These are phyloP conservation scores for Aspergillus fijiensis DNA, from an alignment of 2,329 filamentous ascomycete species.

Conservation along the genomic window DNA sequence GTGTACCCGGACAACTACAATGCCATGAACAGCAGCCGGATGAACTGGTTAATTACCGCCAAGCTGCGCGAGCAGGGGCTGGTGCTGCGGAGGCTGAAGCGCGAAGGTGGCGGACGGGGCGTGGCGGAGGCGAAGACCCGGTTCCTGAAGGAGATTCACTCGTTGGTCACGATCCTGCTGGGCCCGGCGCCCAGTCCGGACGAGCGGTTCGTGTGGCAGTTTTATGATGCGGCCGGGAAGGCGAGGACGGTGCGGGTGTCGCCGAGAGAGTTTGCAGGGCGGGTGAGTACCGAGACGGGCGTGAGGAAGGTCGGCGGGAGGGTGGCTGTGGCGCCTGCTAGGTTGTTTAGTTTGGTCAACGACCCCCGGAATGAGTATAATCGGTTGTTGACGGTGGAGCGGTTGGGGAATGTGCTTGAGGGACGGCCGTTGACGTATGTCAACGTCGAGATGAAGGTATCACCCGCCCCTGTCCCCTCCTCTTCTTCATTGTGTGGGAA, in stretches of 20 bases:
- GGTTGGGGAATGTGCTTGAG: conserved; percentile 78
- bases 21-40: conserved; percentile 66
- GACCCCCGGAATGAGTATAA: conserved; percentile 77
- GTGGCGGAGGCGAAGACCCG: conserved; percentile 61
- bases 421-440: conserved; percentile 76
- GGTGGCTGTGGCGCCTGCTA: conserved; percentile 9
- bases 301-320: background rate
- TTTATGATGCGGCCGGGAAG: conserved; percentile 66
- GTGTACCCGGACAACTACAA: conserved; percentile 83
- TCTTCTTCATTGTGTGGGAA: background rate
- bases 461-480: background rate
- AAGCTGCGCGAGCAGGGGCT: conserved; percentile 85
- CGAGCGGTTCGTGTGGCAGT: conserved; percentile 76
- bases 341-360: conserved; percentile 75
- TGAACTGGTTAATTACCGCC: conserved; percentile 74
- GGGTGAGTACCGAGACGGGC: conserved; percentile 54
- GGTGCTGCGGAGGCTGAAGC: conserved; percentile 61
- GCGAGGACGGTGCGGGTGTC: conserved; percentile 63
- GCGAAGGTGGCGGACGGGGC: conserved; percentile 28
- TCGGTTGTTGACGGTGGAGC: conserved; percentile 70
- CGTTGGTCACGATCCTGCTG: conserved; percentile 77
- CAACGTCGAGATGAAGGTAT: conserved; percentile 67
- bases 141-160: conserved; percentile 78
- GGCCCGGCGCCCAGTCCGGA: conserved; percentile 72
- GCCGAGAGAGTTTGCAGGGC: conserved; percentile 66